Conservation (phyloP, 805 yeast genomes). For the Candida nonsorbophila region DNA sequence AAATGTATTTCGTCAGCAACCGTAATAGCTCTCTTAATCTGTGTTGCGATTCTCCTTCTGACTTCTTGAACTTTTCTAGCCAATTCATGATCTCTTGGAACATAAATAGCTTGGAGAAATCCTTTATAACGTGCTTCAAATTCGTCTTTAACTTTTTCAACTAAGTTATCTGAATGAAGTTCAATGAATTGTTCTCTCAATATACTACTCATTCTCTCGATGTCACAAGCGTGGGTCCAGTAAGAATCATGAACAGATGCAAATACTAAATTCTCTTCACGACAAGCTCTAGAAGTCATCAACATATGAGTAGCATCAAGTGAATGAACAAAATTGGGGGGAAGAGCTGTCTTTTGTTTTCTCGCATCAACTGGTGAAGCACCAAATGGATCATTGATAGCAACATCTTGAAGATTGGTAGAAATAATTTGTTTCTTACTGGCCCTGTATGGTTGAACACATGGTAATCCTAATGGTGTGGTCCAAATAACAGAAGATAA, state of each 20-base stretch:
- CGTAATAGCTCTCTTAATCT: slow-evolving; percentile 51
- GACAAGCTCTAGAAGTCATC: slow-evolving; percentile 76
- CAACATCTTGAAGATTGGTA: slow-evolving; percentile 88
- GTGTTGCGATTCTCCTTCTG: slow-evolving; percentile 43
- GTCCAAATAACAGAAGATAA: slow-evolving; percentile 96
- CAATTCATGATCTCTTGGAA: slow-evolving; percentile 47
- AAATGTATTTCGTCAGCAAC: slow-evolving; percentile 68
- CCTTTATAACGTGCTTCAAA: slow-evolving; percentile 76
- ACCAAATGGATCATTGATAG: slow-evolving; percentile 81
- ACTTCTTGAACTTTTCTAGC: slow-evolving; percentile 46
- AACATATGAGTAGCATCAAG: slow-evolving; percentile 97
- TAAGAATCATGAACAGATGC: slow-evolving; percentile 97
- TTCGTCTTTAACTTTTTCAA: slow-evolving; percentile 67
- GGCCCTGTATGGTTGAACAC: slow-evolving; percentile 93
- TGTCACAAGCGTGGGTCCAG: slow-evolving; percentile 94
- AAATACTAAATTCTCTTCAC: slow-evolving; percentile 59
- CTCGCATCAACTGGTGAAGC: slow-evolving; percentile 78
- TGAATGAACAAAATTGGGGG: slow-evolving; percentile 94
- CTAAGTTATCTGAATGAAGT: slow-evolving; percentile 69
- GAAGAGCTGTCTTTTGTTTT: slow-evolving; percentile 89
- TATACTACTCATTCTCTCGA: slow-evolving; percentile 61
- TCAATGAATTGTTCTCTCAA: slow-evolving; percentile 76
- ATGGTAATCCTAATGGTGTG: slow-evolving; percentile 89
- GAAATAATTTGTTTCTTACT: slow-evolving; percentile 56
- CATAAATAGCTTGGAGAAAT: slow-evolving; percentile 54